phyloP scores from a whole-genome alignment of 805 yeast genomes.

The Wilhelminamyces savonicus region DNA sequence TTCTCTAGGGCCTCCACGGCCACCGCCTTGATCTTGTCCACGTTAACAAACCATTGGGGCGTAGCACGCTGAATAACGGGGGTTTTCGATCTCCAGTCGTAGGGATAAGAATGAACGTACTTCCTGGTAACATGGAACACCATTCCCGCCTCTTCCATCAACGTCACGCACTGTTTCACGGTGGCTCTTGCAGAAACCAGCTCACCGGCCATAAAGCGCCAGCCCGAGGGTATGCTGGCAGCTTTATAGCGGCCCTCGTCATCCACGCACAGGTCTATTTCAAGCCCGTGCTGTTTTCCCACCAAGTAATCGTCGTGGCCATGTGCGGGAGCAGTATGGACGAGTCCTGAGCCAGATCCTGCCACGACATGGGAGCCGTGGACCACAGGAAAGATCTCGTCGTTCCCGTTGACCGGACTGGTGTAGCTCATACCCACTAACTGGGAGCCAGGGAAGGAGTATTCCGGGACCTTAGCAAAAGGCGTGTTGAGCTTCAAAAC shows the following conservation, averaged over 20 bases:
- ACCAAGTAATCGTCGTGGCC: constrained; percentile 88
- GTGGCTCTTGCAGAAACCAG: constrained; percentile 20
- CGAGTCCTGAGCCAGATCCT: constrained; percentile 87
- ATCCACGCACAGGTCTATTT: constrained; percentile 74
- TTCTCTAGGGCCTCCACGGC: constrained; percentile 54
- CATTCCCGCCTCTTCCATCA: constrained; percentile 39
- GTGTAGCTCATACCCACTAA: constrained; percentile 36
- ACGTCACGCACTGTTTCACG: constrained; percentile 46
- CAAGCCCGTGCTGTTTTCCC: constrained; percentile 52
- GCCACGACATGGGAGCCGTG: constrained; percentile 79
- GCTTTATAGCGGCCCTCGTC: constrained; percentile 61
- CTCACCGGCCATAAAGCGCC: constrained; percentile 38
- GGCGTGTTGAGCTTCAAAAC: constrained; percentile 24
- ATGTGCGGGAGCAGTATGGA: constrained; percentile 97
- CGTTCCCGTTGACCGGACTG: constrained; percentile 44
- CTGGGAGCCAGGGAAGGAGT: constrained; percentile 13
- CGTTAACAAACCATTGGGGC: constrained; percentile 94
- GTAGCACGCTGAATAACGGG: constrained; percentile 95
- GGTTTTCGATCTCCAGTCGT: constrained; percentile 94
- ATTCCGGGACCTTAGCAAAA: constrained; percentile 1
- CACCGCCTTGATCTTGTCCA: constrained; percentile 58
- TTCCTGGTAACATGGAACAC: constrained; percentile 41
- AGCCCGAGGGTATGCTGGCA: constrained; percentile 40
- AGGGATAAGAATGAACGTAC: constrained; percentile 83
- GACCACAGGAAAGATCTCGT: constrained; percentile 48